A percentile compares a stretch with the other conserved stretches of the same genome.
Conservation (phyloP, 176 grass and related monocot genomes). For the Carex kokanica region DNA sequence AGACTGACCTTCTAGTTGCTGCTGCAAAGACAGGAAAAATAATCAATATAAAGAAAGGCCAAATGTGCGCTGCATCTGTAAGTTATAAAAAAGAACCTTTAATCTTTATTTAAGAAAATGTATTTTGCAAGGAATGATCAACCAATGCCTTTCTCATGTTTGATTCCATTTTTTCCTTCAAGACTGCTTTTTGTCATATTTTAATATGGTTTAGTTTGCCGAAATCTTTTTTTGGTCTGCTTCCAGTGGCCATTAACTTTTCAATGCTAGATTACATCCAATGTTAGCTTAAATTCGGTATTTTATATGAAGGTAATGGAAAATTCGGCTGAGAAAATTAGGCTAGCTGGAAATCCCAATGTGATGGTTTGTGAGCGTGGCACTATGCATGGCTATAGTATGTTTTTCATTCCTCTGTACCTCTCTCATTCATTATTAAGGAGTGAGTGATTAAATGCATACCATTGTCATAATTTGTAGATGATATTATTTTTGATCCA, state of each 20-base stretch:
- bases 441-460: background rate
- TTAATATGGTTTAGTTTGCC: background rate
- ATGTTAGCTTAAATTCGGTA: background rate
- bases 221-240: background rate
- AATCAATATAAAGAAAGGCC: slow-evolving; percentile 98
- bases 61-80: slow-evolving; percentile 94
- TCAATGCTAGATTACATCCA: slow-evolving; percentile 13
- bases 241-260: background rate
- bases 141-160: too few species aligned
- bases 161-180: background rate
- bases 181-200: background rate
- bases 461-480: slow-evolving; percentile 36
- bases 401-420: slow-evolving; percentile 25
- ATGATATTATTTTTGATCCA: slow-evolving; percentile 96
- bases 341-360: slow-evolving; percentile 85
- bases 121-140: too few species aligned
- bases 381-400: slow-evolving; percentile 99
- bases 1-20: slow-evolving; percentile 91
- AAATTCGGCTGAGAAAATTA: slow-evolving; percentile 75
- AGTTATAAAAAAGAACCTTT: slow-evolving; percentile 29
- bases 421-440: slow-evolving; percentile 4
- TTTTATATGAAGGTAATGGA: slow-evolving; percentile 22
- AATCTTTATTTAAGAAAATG: too few species aligned
- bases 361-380: slow-evolving; percentile 99
- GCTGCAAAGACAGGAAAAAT: slow-evolving; percentile 91